Conservation (phyloP, 169 alveolate species). For the Nephromyces sp. region DNA sequence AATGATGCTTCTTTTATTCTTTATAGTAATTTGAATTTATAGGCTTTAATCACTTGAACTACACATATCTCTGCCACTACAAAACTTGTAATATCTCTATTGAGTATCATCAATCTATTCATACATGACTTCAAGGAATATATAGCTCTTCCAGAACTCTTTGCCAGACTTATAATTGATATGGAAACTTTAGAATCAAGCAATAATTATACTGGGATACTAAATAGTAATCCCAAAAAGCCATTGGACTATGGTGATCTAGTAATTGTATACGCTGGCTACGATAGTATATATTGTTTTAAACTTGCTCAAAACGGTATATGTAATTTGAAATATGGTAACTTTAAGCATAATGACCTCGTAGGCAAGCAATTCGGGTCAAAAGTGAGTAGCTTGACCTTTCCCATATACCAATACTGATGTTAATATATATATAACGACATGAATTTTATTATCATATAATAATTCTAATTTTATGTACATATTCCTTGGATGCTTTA, state of each 20-base stretch:
- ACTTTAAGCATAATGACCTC: conserved; percentile 26
- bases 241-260: conserved; percentile 23
- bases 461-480: background rate
- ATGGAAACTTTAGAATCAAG: too few relatives aligned
- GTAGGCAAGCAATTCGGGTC: conserved; percentile 19
- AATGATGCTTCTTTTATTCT: too few relatives aligned
- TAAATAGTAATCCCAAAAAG: background rate
- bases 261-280: conserved; percentile 25
- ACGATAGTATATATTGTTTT: conserved; percentile 2
- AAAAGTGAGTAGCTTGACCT: conserved; percentile 16
- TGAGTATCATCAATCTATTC: too few relatives aligned
- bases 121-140: too few relatives aligned
- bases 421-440: background rate
- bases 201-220: too few relatives aligned
- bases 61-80: too few relatives aligned
- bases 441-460: background rate
- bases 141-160: too few relatives aligned
- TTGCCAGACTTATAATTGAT: too few relatives aligned
- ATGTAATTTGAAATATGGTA: conserved; percentile 21
- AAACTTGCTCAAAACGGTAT: conserved; percentile 5
- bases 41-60: too few relatives aligned
- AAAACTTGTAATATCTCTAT: too few relatives aligned
- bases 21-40: too few relatives aligned
- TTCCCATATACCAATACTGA: background rate
- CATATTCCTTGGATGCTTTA: background rate